phyloP scores from a whole-genome alignment of 805 yeast genomes.

The Zygoascus flipseniorum region DNA sequence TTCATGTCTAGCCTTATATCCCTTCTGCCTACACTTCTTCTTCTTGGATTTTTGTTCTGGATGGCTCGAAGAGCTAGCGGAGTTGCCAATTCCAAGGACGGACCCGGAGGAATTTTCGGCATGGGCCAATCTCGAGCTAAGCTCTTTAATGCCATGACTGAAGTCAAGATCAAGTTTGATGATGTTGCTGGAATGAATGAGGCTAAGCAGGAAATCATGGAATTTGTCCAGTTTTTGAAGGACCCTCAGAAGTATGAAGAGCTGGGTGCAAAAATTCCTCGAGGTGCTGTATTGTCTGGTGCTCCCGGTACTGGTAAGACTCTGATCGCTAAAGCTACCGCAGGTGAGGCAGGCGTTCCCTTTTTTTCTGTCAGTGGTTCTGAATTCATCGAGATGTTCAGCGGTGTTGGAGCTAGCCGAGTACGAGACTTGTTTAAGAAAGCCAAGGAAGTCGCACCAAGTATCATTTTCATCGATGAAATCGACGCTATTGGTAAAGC shows the following conservation, averaged over 20 bases:
- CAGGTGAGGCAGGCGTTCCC: conserved; percentile 95
- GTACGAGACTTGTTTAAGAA: conserved; percentile 87
- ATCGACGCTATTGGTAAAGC: conserved; percentile 97
- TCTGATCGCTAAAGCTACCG: conserved; percentile 85
- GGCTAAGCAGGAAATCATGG: conserved; percentile 92
- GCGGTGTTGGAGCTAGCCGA: conserved; percentile 92
- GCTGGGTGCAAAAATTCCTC: conserved; percentile 88
- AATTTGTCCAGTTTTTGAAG: conserved; percentile 82
- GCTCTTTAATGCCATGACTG: conserved; percentile 72
- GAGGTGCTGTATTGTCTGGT: conserved; percentile 91
- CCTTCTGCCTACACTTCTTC: conserved; percentile 69
- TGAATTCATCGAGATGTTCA: conserved; percentile 95
- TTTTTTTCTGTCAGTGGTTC: conserved; percentile 88
- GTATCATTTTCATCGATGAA: conserved; percentile 87
- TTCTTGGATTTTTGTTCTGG: conserved; percentile 73
- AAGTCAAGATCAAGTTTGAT: conserved; percentile 70
- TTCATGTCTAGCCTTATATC: conserved; percentile 56
- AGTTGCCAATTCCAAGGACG: conserved; percentile 38
- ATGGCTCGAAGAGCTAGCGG: conserved; percentile 44
- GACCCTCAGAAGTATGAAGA: conserved; percentile 77
- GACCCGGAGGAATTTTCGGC: conserved; percentile 61
- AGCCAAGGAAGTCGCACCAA: conserved; percentile 84
- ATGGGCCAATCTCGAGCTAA: conserved; percentile 76
- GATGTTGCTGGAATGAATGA: conserved; percentile 96
- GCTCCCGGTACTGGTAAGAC: conserved; percentile 99